These are phyloP conservation scores for Perkinsus chesapeaki DNA, from an alignment of 169 alveolate genomes.

Conservation along the genomic window DNA sequence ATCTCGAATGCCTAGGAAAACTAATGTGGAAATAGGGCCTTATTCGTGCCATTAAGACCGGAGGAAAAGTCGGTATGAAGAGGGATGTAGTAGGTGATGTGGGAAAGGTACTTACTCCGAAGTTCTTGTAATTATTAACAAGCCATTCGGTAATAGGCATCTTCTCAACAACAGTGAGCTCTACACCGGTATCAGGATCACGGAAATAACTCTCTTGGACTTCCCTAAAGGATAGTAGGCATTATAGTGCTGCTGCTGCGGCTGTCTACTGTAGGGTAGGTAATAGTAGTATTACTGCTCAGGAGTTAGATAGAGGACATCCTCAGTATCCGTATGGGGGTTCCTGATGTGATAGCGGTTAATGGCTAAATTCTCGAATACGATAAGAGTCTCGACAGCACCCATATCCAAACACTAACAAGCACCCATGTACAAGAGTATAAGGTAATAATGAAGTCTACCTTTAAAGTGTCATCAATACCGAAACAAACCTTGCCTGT, in stretches of 20 bases:
- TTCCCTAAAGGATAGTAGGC: constrained; percentile 34
- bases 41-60: too few species aligned
- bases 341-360: constrained; percentile 31
- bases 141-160: constrained; percentile 94
- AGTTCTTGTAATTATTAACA: constrained; percentile 85
- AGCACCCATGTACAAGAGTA: too few species aligned
- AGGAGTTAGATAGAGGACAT: constrained; percentile 51
- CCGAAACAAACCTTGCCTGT: constrained; percentile 96
- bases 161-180: constrained; percentile 79
- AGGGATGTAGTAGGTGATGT: too few species aligned
- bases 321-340: constrained; percentile 65
- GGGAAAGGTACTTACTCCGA: constrained; percentile 73
- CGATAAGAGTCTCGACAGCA: constrained; percentile 85
- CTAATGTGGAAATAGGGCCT: too few species aligned
- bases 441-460: background rate
- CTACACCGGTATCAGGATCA: constrained; percentile 58
- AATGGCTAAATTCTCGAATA: constrained; percentile 85
- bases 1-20: too few species aligned
- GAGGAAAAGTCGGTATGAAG: background rate
- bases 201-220: constrained; percentile 34
- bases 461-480: constrained; percentile 83
- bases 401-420: constrained; percentile 84
- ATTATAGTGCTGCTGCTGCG: background rate
- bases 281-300: constrained; percentile 49
- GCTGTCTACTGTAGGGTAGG: constrained; percentile 10